Percentiles rank a stretch among this genome's conserved stretches.
Conservation (phyloP, 179 eudicot species). For the Spinacia oleracea region DNA sequence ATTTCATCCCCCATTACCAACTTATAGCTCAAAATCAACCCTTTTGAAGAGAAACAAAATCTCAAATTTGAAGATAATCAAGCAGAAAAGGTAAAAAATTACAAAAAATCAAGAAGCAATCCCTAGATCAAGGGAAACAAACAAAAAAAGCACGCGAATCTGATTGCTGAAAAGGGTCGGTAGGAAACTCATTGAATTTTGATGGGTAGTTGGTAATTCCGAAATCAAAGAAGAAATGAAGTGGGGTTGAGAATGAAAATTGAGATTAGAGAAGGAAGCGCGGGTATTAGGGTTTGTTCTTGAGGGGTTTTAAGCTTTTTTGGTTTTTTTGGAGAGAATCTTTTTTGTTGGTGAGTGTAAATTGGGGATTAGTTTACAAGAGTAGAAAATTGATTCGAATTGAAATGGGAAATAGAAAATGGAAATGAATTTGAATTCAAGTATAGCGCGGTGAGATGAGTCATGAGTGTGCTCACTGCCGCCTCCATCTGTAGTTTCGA, state of each 20-base stretch:
- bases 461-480: background rate
- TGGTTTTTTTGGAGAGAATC: background rate
- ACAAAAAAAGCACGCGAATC: background rate
- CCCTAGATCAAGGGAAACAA: conserved; percentile 10
- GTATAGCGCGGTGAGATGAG: conserved; percentile 27
- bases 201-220: conserved; percentile 18
- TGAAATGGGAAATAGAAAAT: background rate
- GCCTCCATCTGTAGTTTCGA: background rate
- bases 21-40: conserved; percentile 8
- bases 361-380: background rate
- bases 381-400: background rate
- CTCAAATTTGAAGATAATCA: conserved; percentile 3
- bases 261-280: conserved; percentile 13
- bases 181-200: background rate
- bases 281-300: conserved; percentile 36
- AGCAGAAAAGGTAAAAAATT: background rate
- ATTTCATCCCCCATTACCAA: conserved; percentile 24
- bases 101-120: background rate
- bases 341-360: background rate
- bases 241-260: conserved; percentile 17
- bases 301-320: background rate
- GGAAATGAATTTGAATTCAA: conserved; percentile 28
- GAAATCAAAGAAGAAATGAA: background rate
- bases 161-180: conserved; percentile 21
- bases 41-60: conserved; percentile 1